phyloP scores from a whole-genome alignment of 495 filamentous ascomycete species.

The Aspergillus olivimuriae region DNA sequence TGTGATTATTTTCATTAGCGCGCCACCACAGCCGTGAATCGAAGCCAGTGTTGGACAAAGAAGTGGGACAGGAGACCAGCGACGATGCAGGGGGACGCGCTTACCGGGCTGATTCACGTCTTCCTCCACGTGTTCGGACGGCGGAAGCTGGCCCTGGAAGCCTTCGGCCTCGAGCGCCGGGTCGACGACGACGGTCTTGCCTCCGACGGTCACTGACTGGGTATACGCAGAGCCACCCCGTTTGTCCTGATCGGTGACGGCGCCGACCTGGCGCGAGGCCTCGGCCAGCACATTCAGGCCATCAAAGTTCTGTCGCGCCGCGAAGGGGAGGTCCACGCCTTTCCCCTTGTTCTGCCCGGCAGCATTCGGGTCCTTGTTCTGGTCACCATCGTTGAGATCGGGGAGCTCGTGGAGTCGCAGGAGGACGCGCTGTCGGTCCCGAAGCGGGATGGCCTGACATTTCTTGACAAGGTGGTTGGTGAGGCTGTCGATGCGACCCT shows the following conservation, averaged over 20 bases:
- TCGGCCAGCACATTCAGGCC: slow-evolving; percentile 77
- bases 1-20: slow-evolving; percentile 15
- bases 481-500: slow-evolving; percentile 75
- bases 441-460: slow-evolving; percentile 65
- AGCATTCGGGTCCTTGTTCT: slow-evolving; percentile 29
- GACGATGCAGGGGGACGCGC: slow-evolving; percentile 6
- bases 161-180: slow-evolving; percentile 42
- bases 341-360: slow-evolving; percentile 35
- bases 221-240: slow-evolving; percentile 35
- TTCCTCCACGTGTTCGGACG: slow-evolving; percentile 22
- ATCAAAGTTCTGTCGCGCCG: slow-evolving; percentile 55
- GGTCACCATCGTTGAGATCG: slow-evolving; percentile 31
- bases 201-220: slow-evolving; percentile 41
- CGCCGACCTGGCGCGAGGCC: slow-evolving; percentile 65
- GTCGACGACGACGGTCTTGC: slow-evolving; percentile 43
- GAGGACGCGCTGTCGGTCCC: slow-evolving; percentile 59
- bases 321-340: slow-evolving; percentile 32
- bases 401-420: slow-evolving; percentile 50
- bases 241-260: slow-evolving; percentile 36
- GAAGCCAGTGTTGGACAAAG: not conserved
- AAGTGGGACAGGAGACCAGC: not conserved
- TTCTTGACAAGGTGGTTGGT: slow-evolving; percentile 73
- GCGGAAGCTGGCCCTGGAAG: slow-evolving; percentile 31
- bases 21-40: not conserved
- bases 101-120: slow-evolving; percentile 25